These are phyloP conservation scores for Amanita rimosa DNA, from an alignment of 768 basidiomycete genomes.

Conservation along the genomic window DNA sequence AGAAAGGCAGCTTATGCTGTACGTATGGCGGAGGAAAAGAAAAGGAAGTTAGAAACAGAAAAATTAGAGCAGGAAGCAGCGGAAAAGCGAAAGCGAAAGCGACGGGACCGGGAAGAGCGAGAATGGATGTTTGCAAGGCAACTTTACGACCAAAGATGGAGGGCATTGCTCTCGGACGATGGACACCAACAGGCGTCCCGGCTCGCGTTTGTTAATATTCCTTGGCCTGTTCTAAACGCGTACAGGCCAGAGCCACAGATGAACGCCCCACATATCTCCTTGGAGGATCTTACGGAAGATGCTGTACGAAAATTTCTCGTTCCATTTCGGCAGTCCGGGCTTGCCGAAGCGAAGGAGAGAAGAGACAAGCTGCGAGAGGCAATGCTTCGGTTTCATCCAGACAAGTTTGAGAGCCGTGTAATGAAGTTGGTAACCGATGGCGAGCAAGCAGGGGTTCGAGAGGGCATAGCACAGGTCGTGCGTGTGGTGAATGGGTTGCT, in stretches of 20 bases:
- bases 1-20: conserved; percentile 42
- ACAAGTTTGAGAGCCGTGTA: conserved; percentile 71
- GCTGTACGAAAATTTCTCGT: conserved; percentile 51
- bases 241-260: conserved; percentile 13
- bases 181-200: conserved; percentile 9
- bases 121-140: conserved; percentile 34
- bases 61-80: conserved; percentile 39
- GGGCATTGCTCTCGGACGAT: conserved; percentile 25
- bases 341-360: conserved; percentile 23
- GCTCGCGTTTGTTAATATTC: conserved; percentile 49
- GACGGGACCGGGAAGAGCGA: conserved; percentile 33
- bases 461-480: conserved; percentile 54
- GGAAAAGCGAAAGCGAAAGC: conserved; percentile 38
- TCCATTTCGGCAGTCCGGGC: conserved; percentile 11
- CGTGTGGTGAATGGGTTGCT: conserved; percentile 49
- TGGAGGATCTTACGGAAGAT: conserved; percentile 44
- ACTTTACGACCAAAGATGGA: conserved; percentile 51
- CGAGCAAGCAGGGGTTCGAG: conserved; percentile 40
- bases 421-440: conserved; percentile 35
- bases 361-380: conserved; percentile 60
- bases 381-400: conserved; percentile 67
- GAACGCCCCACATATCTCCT: not conserved
- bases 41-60: conserved; percentile 39
- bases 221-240: conserved; percentile 51
- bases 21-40: conserved; percentile 41